A percentile compares a stretch with the other conserved stretches of the same genome.
Conservation (phyloP, 495 filamentous ascomycete genomes). For the Diplogelasinospora grovesii region DNA sequence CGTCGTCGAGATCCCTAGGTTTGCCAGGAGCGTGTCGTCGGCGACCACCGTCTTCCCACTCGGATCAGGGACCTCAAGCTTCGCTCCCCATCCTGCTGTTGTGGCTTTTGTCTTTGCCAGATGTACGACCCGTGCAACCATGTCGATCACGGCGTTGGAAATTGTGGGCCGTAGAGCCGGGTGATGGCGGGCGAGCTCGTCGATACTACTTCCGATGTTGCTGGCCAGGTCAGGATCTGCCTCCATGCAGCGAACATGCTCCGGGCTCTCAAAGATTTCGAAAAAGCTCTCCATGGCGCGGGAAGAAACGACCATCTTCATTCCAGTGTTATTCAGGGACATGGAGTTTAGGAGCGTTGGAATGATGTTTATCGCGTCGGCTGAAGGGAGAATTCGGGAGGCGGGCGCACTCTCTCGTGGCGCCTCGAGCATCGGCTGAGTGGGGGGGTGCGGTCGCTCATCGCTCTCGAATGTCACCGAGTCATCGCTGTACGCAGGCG, state of each 20-base stretch:
- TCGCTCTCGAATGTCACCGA: constrained; percentile 37
- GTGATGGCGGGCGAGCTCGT: constrained; percentile 92
- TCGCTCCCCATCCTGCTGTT: constrained; percentile 65
- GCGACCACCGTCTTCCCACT: constrained; percentile 49
- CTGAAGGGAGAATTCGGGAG: constrained; percentile 70
- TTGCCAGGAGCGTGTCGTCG: constrained; percentile 26
- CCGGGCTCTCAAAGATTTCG: constrained; percentile 87
- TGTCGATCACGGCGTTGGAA: constrained; percentile 70
- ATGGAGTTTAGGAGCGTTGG: constrained; percentile 88
- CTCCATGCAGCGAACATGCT: constrained; percentile 77
- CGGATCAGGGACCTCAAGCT: constrained; percentile 57
- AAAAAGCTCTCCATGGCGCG: constrained; percentile 78
- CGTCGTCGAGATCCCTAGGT: constrained; percentile 1
- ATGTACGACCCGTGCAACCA: constrained; percentile 70
- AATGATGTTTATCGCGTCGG: constrained; percentile 78
- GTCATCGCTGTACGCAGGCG: constrained; percentile 29
- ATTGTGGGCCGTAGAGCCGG: constrained; percentile 73
- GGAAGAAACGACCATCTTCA: constrained; percentile 82
- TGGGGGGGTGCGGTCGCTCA: constrained; percentile 38
- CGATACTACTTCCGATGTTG: constrained; percentile 74
- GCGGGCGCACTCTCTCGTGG: constrained; percentile 47
- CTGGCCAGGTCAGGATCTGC: constrained; percentile 59
- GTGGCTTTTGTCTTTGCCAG: constrained; percentile 62
- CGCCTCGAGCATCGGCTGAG: constrained; percentile 32
- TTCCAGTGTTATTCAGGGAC: constrained; percentile 80